Evolutionary conservation across 179 eudicot genomes (phyloP).

Genomic region (Spinacia oleracea): DNA sequence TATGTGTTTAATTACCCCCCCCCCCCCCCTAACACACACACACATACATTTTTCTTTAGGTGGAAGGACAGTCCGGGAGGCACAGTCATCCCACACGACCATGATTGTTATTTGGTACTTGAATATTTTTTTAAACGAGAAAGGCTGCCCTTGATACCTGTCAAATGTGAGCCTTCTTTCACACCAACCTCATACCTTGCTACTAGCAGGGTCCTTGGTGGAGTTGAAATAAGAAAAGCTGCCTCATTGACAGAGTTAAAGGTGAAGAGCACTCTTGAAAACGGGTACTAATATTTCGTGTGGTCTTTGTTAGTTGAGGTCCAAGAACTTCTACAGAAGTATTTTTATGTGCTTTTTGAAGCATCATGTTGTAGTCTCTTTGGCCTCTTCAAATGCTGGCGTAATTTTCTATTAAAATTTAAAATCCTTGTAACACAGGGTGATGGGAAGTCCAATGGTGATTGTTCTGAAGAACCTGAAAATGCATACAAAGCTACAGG

Average conservation of each 20-base stretch:
- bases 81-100: background rate
- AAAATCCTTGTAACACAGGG: constrained; percentile 43
- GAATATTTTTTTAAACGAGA: background rate
- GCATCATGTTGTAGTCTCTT: background rate
- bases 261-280: background rate
- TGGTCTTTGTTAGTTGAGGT: background rate
- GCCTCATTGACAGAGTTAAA: background rate
- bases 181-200: constrained; percentile 2
- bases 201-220: constrained; percentile 6
- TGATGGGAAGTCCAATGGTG: constrained; percentile 50
- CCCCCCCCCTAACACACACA: background rate
- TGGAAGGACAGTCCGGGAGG: background rate
- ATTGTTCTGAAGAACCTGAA: constrained; percentile 41
- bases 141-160: background rate
- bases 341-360: background rate
- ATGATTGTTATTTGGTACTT: background rate
- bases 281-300: background rate
- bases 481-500: constrained; percentile 43
- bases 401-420: background rate
- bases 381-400: constrained; percentile 1
- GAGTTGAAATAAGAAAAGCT: constrained; percentile 1
- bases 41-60: background rate
- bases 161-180: background rate
- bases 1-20: background rate
- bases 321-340: background rate